phyloP scores from a whole-genome alignment of 2,329 filamentous ascomycete genomes.

The Xylariaceae sp. region DNA sequence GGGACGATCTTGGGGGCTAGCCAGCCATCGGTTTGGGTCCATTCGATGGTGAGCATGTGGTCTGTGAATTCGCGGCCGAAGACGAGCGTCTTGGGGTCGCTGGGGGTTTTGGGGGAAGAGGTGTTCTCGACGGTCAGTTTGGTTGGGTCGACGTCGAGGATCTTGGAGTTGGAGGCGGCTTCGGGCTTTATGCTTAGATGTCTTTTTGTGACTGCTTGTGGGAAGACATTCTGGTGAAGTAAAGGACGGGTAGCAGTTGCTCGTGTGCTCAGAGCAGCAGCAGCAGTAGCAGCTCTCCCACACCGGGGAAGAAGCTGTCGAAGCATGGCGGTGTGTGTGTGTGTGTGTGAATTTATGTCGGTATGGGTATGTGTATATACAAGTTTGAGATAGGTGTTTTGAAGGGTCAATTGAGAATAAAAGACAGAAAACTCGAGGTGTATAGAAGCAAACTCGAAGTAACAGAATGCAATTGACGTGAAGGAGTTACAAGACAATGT shows the following conservation, averaged over 20 bases:
- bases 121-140: slow-evolving; percentile 74
- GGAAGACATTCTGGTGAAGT: slow-evolving; percentile 29
- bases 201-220: slow-evolving; percentile 36
- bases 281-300: slow-evolving; percentile 33
- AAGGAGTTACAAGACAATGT: no score
- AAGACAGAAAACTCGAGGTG: no score
- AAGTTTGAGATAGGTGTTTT: background rate
- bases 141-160: slow-evolving; percentile 69
- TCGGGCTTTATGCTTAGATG: slow-evolving; percentile 52
- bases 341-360: no score
- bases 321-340: slow-evolving; percentile 44
- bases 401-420: background rate
- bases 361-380: background rate
- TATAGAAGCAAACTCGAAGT: no score
- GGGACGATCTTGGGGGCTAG: slow-evolving; percentile 76
- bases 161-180: slow-evolving; percentile 47
- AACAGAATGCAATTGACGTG: no score
- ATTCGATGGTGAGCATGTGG: slow-evolving; percentile 95
- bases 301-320: slow-evolving; percentile 42
- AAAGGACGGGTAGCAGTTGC: slow-evolving; percentile 27
- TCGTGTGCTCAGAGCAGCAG: no score
- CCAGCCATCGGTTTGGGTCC: slow-evolving; percentile 85
- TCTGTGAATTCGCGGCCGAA: slow-evolving; percentile 97
- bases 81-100: slow-evolving; percentile 74
- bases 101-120: slow-evolving; percentile 67